These are phyloP conservation scores for Monosporascus sp. DNA, from an alignment of 2,329 filamentous ascomycete species.

Conservation along the genomic window DNA sequence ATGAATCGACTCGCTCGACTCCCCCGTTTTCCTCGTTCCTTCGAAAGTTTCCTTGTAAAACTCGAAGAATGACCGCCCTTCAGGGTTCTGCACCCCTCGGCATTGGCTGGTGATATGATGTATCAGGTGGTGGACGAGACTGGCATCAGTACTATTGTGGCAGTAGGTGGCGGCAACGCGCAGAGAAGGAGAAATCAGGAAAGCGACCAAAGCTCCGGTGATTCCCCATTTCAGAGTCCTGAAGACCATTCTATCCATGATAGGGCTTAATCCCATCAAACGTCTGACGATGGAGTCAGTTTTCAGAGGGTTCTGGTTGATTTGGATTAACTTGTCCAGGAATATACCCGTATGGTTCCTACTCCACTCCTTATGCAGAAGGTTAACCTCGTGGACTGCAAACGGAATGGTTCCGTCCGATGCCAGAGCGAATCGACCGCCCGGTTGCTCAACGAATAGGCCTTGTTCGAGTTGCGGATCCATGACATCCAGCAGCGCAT, in stretches of 20 bases:
- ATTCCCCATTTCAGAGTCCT: constrained; percentile 50
- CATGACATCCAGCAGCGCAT: constrained; percentile 38
- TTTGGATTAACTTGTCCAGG: constrained; percentile 58
- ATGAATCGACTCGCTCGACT: constrained; percentile 21
- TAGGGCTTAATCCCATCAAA: constrained; percentile 47
- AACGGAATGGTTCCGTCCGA: constrained; percentile 36
- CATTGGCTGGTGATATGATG: constrained; percentile 39
- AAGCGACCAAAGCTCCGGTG: constrained; percentile 40
- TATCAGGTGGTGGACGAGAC: constrained; percentile 34
- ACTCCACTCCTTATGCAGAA: constrained; percentile 39
- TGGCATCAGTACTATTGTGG: constrained; percentile 29
- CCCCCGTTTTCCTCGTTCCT: constrained; percentile 22
- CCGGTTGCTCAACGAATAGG: constrained; percentile 32
- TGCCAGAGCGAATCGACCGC: constrained; percentile 32
- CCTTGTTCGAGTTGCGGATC: constrained; percentile 30
- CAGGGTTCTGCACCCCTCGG: constrained; percentile 37
- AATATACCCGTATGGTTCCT: constrained; percentile 43
- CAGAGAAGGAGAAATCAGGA: constrained; percentile 50
- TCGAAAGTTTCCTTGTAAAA: constrained; percentile 34
- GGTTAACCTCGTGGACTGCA: constrained; percentile 39
- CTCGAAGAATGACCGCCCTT: constrained; percentile 43
- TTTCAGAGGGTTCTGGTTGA: constrained; percentile 49
- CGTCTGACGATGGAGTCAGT: constrained; percentile 52
- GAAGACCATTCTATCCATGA: constrained; percentile 47
- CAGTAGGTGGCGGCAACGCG: constrained; percentile 53